A percentile compares a stretch with the other conserved stretches of the same genome.
Evolutionary conservation across 1,139 yeast genomes (phyloP).

Genomic region (Yamadazyma oceani): DNA sequence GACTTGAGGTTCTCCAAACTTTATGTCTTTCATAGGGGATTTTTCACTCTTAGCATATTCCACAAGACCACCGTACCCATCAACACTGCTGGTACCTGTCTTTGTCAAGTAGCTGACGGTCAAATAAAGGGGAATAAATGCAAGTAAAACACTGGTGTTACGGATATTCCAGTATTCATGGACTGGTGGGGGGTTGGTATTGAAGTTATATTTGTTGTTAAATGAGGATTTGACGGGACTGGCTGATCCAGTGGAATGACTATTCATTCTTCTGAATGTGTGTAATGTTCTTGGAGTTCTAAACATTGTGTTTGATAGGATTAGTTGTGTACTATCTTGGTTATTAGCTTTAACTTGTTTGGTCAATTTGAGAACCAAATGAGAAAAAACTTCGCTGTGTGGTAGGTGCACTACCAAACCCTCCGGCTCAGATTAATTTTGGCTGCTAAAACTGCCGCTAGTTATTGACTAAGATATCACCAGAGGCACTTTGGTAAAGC

Average conservation of each 20-base stretch:
- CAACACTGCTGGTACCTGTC: slow-evolving; percentile 29
- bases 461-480: background rate
- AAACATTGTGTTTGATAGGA: slow-evolving; percentile 7
- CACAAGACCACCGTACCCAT: slow-evolving; percentile 34
- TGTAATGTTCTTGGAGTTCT: slow-evolving; percentile 10
- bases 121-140: slow-evolving; percentile 40
- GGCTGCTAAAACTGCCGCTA: slow-evolving; percentile 5
- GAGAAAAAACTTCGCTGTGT: background rate
- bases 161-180: slow-evolving; percentile 49
- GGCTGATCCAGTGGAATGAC: slow-evolving; percentile 23
- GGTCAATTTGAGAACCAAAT: slow-evolving; percentile 4
- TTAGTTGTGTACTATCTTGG: background rate
- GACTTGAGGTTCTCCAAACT: slow-evolving; percentile 41
- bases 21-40: slow-evolving; percentile 37
- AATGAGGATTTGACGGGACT: slow-evolving; percentile 28
- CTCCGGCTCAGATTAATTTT: background rate
- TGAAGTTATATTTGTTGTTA: slow-evolving; percentile 45
- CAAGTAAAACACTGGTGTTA: slow-evolving; percentile 37
- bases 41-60: slow-evolving; percentile 39
- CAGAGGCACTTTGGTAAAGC: no score
- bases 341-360: slow-evolving; percentile 5
- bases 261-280: slow-evolving; percentile 30
- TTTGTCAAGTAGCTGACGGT: slow-evolving; percentile 37
- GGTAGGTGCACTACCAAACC: slow-evolving; percentile 4
- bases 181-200: slow-evolving; percentile 48